Base-by-base conservation (phyloP, 805 yeast species). In the Blastobotrys attinorum region DNA sequence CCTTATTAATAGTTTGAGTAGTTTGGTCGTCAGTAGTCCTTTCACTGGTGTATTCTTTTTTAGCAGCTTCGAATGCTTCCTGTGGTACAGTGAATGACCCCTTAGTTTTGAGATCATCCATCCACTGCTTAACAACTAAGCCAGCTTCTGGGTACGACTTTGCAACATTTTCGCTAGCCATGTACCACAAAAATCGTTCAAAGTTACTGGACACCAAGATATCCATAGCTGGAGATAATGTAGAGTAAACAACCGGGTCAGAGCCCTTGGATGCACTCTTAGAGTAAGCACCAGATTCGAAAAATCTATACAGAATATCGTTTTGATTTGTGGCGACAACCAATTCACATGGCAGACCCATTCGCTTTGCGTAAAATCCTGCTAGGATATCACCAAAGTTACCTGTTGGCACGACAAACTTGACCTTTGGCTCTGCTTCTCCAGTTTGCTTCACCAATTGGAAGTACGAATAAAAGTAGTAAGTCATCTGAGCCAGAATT, bases 141-240 rank as follows among this genome's bases (percentile, higher is more conserved):
- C 97, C 97, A 10, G 98, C 92, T 60, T 75, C 76, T 36, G 58
- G 56, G 49, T 78, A 74, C 53, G 79, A 79, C 6, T 54, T 45
- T 20, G 82, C 77, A 34, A 73, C 70, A 44, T 82, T 73, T 56
- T 83, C 81, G 62, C 89, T 79, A 22, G 89, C 84, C 61, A 89
- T 75, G 61, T 85, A 88, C 98, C 98, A 92, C 54, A 92, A 71
- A 61, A 89, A 77, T 67, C 99, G 83, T 72, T 92, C 99, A 59
- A 92, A 92, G 66, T 92, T 92, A 22, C 96, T 84, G 15, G 97
- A 87, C 46, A 92, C 86, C 56, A 87, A 76, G 58, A 92, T 92
- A 65, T 92, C 99, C 99, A 92, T 92, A 37, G 99, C 99, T 51
- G 99, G 99, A 2, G 97, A 86, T 56, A 80, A 70, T 10, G 97